Evolutionary conservation across 208 protist genomes (phyloP).

Genomic region (Lotmaria passim): DNA sequence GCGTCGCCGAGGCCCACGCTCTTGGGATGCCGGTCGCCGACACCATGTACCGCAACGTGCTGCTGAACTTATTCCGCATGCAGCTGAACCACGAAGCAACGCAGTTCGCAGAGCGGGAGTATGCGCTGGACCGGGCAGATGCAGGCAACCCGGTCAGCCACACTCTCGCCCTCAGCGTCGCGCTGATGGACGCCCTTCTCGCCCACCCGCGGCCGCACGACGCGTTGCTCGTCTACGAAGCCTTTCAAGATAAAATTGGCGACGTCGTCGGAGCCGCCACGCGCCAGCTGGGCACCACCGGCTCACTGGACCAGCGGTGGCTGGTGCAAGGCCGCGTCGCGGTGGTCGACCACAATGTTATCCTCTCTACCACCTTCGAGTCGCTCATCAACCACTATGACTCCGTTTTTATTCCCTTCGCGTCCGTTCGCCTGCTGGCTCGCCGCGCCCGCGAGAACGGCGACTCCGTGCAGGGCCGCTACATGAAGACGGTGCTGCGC

Average conservation of each 20-base stretch:
- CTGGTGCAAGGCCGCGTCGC: slow-evolving; percentile 86
- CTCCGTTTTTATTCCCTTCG: slow-evolving; percentile 81
- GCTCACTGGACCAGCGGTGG: slow-evolving; percentile 75
- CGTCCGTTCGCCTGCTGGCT: slow-evolving; percentile 68
- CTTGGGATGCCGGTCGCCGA: slow-evolving; percentile 82
- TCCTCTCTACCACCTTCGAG: slow-evolving; percentile 81
- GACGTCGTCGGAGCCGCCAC: slow-evolving; percentile 64
- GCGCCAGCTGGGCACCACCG: slow-evolving; percentile 62
- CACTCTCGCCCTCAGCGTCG: slow-evolving; percentile 65
- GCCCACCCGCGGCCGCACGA: slow-evolving; percentile 69
- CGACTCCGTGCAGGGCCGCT: slow-evolving; percentile 59
- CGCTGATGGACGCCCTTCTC: slow-evolving; percentile 78
- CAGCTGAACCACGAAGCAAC: slow-evolving; percentile 80
- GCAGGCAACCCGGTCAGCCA: slow-evolving; percentile 57
- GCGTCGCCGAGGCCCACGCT: slow-evolving; percentile 74
- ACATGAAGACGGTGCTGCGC: slow-evolving; percentile 52
- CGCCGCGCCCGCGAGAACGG: slow-evolving; percentile 62
- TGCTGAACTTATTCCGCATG: slow-evolving; percentile 67
- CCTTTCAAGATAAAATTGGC: slow-evolving; percentile 66
- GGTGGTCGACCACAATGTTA: slow-evolving; percentile 87
- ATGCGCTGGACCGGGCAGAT: slow-evolving; percentile 45
- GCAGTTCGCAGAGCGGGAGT: slow-evolving; percentile 75
- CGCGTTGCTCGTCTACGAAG: slow-evolving; percentile 62
- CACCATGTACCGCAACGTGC: slow-evolving; percentile 77
- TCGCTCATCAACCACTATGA: slow-evolving; percentile 88